phyloP scores from a whole-genome alignment of 768 basidiomycete species.

The Russula lepida region DNA sequence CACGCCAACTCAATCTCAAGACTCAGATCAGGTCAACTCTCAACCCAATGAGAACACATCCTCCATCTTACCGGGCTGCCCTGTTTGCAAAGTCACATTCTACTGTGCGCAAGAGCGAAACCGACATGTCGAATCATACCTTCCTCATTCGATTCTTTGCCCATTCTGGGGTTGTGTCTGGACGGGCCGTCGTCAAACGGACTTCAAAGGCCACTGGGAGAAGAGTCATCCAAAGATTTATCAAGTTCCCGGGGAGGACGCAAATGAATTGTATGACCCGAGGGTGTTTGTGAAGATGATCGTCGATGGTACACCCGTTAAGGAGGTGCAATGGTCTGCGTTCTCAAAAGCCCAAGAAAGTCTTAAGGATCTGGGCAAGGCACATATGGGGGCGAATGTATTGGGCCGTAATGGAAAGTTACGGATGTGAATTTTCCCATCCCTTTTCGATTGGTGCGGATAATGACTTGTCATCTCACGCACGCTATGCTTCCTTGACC shows the following conservation, averaged over 20 bases:
- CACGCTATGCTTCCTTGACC: too few species aligned
- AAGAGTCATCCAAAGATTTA: not conserved
- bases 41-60: not conserved
- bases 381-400: not conserved
- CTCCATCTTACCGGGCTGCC: not conserved
- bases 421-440: too few species aligned
- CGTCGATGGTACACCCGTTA: not conserved
- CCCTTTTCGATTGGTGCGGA: too few species aligned
- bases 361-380: not conserved
- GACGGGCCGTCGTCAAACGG: not conserved
- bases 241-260: not conserved
- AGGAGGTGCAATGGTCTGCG: not conserved
- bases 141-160: not conserved
- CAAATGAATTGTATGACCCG: not conserved
- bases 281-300: not conserved
- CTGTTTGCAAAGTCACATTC: not conserved
- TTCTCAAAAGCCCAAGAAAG: too few species aligned
- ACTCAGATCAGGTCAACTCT: not conserved
- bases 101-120: not conserved
- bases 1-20: not conserved
- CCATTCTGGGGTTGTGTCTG: not conserved
- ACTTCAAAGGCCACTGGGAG: not conserved
- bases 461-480: too few species aligned
- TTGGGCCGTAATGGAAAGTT: not conserved
- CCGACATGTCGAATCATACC: not conserved